phyloP scores from a whole-genome alignment of 2,329 filamentous ascomycete genomes.

The Exophiala alcalophila region DNA sequence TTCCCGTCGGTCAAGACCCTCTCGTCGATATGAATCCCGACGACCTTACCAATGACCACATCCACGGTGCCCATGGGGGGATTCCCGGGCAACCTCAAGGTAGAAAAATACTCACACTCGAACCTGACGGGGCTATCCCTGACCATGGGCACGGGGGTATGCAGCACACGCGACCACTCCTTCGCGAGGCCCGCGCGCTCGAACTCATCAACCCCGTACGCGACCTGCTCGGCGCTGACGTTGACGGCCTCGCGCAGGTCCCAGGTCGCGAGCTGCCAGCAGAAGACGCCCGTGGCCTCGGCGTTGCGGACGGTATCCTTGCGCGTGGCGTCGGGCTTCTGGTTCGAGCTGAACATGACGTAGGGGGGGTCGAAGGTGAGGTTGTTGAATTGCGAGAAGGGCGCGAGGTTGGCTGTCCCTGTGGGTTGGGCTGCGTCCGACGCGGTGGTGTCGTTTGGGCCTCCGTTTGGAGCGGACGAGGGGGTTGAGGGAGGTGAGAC shows the following conservation, averaged over 20 bases:
- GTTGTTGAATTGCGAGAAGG: slow-evolving; percentile 63
- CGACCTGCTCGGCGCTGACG: slow-evolving; percentile 51
- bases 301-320: slow-evolving; percentile 60
- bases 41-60: slow-evolving; percentile 56
- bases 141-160: slow-evolving; percentile 49
- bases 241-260: slow-evolving; percentile 57
- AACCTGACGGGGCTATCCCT: slow-evolving; percentile 55
- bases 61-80: slow-evolving; percentile 58
- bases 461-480: not conserved
- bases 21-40: slow-evolving; percentile 58
- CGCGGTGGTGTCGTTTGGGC: slow-evolving; percentile 39
- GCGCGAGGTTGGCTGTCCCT: slow-evolving; percentile 44
- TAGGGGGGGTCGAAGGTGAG: slow-evolving; percentile 62
- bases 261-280: slow-evolving; percentile 60
- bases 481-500: slow-evolving; percentile 18
- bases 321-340: slow-evolving; percentile 45
- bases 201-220: slow-evolving; percentile 55
- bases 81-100: slow-evolving; percentile 54
- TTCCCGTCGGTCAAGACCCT: slow-evolving; percentile 53
- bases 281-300: slow-evolving; percentile 55
- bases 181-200: slow-evolving; percentile 50
- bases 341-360: slow-evolving; percentile 61
- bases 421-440: slow-evolving; percentile 23
- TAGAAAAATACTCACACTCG: slow-evolving; percentile 57
- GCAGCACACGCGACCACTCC: slow-evolving; percentile 40